These are phyloP conservation scores for Cyphellophora attinorum DNA, from an alignment of 2,329 filamentous ascomycete species.

Conservation along the genomic window DNA sequence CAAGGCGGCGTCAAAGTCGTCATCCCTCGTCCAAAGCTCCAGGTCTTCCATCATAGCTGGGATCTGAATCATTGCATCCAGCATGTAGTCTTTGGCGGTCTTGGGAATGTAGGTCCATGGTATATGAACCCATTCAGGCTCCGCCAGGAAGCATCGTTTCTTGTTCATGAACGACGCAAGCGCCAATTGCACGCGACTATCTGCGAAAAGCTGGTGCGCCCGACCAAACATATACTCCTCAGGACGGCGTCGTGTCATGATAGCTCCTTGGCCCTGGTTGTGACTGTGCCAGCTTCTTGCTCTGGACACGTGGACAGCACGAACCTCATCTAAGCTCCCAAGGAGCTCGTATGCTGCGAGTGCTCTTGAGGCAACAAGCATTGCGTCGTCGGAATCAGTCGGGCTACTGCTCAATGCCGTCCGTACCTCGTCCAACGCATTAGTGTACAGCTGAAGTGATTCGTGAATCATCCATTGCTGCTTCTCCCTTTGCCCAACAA, in stretches of 20 bases:
- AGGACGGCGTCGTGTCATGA: background rate
- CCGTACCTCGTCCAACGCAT: background rate
- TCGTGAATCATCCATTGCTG: background rate
- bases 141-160: slow-evolving; percentile 3
- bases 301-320: background rate
- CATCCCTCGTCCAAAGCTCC: no score
- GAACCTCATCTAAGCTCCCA: no score
- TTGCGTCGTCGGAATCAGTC: background rate
- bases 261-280: background rate
- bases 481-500: background rate
- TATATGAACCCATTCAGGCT: slow-evolving; percentile 2
- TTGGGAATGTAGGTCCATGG: slow-evolving; percentile 3
- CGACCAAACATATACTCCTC: background rate
- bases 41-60: background rate
- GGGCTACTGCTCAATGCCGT: background rate
- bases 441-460: background rate
- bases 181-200: slow-evolving; percentile 1
- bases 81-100: slow-evolving; percentile 2
- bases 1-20: background rate
- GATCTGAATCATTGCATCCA: slow-evolving; percentile 3
- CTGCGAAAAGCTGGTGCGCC: background rate
- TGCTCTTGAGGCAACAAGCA: slow-evolving; percentile 1
- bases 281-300: background rate
- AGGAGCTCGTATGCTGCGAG: background rate
- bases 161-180: slow-evolving; percentile 2